phyloP scores from a whole-genome alignment of 2,329 filamentous ascomycete genomes.

The Aspergillus sp. region DNA sequence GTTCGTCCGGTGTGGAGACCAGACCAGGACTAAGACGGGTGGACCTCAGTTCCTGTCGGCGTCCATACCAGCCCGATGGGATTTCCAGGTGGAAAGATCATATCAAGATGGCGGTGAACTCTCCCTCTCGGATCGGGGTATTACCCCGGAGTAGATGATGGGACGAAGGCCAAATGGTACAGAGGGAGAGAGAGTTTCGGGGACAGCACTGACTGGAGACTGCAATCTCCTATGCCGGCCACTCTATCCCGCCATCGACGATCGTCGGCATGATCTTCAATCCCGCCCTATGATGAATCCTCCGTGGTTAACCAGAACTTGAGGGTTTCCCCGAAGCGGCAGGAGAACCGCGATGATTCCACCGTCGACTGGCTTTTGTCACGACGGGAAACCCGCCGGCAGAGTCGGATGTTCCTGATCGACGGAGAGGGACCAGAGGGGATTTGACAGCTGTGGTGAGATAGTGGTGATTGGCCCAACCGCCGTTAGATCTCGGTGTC shows the following conservation, averaged over 20 bases:
- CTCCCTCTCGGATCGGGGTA: background rate
- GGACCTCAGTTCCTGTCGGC: background rate
- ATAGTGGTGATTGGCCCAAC: background rate
- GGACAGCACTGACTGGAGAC: background rate
- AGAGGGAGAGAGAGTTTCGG: too few relatives aligned
- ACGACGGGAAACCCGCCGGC: slow-evolving; percentile 2
- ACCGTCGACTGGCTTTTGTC: background rate
- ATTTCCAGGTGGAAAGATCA: background rate
- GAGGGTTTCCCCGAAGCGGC: too few relatives aligned
- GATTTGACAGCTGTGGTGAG: slow-evolving; percentile 9
- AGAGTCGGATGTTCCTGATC: slow-evolving; percentile 13
- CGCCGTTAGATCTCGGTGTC: background rate
- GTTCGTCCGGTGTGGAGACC: slow-evolving; percentile 16
- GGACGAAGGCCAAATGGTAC: background rate
- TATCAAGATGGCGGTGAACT: background rate
- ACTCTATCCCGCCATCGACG: background rate
- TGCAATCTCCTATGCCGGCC: background rate
- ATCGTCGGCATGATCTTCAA: background rate
- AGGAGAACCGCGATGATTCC: too few relatives aligned
- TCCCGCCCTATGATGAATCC: background rate
- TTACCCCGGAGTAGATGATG: background rate
- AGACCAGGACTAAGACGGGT: slow-evolving; percentile 10
- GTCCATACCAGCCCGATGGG: background rate
- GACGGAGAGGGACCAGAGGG: slow-evolving; percentile 2
- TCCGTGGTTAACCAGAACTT: too few relatives aligned